Evolutionary conservation across 1,284 basidiomycete genomes (phyloP).

Genomic region (Marasmius fiardii): DNA sequence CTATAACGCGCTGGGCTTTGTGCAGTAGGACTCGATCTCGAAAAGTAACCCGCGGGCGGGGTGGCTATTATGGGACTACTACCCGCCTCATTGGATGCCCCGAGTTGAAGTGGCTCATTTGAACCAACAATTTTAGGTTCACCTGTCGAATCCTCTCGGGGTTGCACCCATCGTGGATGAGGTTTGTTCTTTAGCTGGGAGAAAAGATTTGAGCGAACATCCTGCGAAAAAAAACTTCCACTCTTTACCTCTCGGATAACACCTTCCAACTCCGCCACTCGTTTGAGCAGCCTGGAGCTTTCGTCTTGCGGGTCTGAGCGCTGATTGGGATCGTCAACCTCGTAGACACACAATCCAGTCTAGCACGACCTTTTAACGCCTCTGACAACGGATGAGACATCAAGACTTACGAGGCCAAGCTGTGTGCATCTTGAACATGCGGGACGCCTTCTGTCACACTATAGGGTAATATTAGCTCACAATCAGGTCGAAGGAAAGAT

Average conservation of each 20-base stretch:
- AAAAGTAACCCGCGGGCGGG: background rate
- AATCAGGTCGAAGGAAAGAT: conserved; percentile 4
- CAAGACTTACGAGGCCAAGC: conserved; percentile 53
- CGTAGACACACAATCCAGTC: conserved; percentile 83
- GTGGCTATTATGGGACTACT: background rate
- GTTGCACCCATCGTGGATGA: conserved; percentile 56
- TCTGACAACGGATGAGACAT: background rate
- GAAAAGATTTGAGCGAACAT: background rate
- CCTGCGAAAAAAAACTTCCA: background rate
- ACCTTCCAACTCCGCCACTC: conserved; percentile 80
- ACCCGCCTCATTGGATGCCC: no score
- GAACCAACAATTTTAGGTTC: background rate
- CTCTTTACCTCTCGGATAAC: conserved; percentile 70
- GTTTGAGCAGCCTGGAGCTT: conserved; percentile 60
- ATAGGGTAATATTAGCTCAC: conserved; percentile 1
- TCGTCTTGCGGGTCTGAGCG: conserved; percentile 55
- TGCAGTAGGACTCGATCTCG: background rate
- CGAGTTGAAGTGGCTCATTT: no score
- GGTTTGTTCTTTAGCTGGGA: conserved; percentile 66
- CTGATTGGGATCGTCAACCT: conserved; percentile 75
- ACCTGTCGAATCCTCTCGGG: background rate
- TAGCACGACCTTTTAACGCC: conserved; percentile 22
- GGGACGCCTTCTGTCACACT: conserved; percentile 73
- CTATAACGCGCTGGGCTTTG: background rate
- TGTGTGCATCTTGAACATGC: conserved; percentile 72